Percentiles rank a stretch among this genome's conserved stretches.
Evolutionary conservation across 1,284 basidiomycete species (phyloP).

Genomic region (Sporisorium reilianum): DNA sequence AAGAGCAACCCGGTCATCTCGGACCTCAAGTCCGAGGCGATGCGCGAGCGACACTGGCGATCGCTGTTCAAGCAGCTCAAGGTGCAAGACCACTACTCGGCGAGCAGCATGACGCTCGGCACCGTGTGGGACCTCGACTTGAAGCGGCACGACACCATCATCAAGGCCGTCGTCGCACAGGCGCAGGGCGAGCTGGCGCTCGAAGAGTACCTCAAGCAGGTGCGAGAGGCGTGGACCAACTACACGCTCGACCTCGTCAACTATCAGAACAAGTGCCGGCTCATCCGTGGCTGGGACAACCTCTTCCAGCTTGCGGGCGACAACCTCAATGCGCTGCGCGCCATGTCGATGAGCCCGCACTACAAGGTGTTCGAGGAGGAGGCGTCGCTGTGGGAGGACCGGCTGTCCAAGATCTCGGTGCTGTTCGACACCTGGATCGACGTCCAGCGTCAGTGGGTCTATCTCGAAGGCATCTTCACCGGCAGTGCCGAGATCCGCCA

Average conservation of each 20-base stretch:
- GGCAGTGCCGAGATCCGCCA: slow-evolving; percentile 87
- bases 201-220: slow-evolving; percentile 73
- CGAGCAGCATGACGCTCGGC: slow-evolving; percentile 87
- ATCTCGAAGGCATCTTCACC: slow-evolving; percentile 98
- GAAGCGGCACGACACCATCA: slow-evolving; percentile 87
- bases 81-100: slow-evolving; percentile 69
- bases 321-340: slow-evolving; percentile 92
- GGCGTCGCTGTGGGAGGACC: slow-evolving; percentile 70
- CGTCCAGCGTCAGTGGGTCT: slow-evolving; percentile 99
- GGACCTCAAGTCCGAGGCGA: slow-evolving; percentile 95
- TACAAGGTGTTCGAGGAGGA: slow-evolving; percentile 71
- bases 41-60: slow-evolving; percentile 98
- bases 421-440: slow-evolving; percentile 99
- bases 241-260: slow-evolving; percentile 97
- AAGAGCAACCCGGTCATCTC: slow-evolving; percentile 89
- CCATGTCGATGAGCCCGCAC: slow-evolving; percentile 76
- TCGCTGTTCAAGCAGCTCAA: slow-evolving; percentile 92
- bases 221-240: slow-evolving; percentile 94
- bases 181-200: slow-evolving; percentile 87
- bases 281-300: slow-evolving; percentile 94
- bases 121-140: slow-evolving; percentile 97
- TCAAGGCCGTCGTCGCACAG: slow-evolving; percentile 94
- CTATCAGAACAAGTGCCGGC: slow-evolving; percentile 97
- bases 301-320: slow-evolving; percentile 72
- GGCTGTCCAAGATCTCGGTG: slow-evolving; percentile 72